phyloP scores from a whole-genome alignment of 768 basidiomycete species.

The Termitomyces sp. region DNA sequence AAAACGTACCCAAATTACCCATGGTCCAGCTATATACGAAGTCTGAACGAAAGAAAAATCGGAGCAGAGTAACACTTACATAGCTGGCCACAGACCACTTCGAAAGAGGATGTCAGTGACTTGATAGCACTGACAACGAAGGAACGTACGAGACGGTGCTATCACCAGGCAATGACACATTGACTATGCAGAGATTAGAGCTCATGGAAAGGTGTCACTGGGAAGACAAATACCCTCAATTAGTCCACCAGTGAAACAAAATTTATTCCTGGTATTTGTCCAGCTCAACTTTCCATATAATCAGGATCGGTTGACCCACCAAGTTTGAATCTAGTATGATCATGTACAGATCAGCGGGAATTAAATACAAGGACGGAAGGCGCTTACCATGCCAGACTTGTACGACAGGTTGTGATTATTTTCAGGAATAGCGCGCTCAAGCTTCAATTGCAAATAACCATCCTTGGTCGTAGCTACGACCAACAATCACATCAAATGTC shows the following conservation, averaged over 20 bases:
- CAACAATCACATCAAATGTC: background rate
- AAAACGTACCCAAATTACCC: constrained; percentile 42
- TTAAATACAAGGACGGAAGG: background rate
- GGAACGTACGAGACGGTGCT: constrained; percentile 23
- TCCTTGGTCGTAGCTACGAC: constrained; percentile 49
- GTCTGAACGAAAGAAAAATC: background rate
- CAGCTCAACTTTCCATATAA: background rate
- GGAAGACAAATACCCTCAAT: constrained; percentile 36
- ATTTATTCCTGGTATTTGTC: constrained; percentile 34
- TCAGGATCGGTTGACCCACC: background rate
- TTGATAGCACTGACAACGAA: background rate
- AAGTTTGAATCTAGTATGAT: constrained; percentile 14
- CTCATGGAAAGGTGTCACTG: background rate
- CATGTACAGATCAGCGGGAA: constrained; percentile 11
- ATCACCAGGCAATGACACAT: constrained; percentile 27
- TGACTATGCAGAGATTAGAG: constrained; percentile 13
- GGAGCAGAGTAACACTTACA: constrained; percentile 20
- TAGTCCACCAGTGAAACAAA: constrained; percentile 79
- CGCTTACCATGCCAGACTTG: constrained; percentile 41
- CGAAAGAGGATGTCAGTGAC: background rate
- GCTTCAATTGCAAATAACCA: constrained; percentile 67
- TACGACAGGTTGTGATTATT: constrained; percentile 69
- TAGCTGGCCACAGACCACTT: constrained; percentile 35
- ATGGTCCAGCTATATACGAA: constrained; percentile 32
- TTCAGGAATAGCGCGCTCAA: constrained; percentile 41